Conservation (phyloP, 2,329 filamentous ascomycete species). For the Penicillium sp. region DNA sequence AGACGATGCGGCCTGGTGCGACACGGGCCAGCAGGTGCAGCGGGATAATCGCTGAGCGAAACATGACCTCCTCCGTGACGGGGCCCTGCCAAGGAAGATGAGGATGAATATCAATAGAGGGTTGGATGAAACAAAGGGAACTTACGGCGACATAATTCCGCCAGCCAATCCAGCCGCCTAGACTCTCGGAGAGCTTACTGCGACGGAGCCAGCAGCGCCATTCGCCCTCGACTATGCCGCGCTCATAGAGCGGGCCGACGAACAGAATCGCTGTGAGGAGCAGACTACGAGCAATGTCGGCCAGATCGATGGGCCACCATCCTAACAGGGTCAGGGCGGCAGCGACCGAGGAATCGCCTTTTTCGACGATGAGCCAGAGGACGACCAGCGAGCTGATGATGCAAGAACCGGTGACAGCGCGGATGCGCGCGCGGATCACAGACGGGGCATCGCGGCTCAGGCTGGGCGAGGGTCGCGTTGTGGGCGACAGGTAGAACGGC, state of each 20-base stretch:
- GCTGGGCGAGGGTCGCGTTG: conserved; percentile 73
- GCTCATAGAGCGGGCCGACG: conserved; percentile 77
- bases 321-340: conserved; percentile 69
- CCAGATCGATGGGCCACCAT: conserved; percentile 70
- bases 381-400: conserved; percentile 65
- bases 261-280: conserved; percentile 76
- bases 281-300: conserved; percentile 64
- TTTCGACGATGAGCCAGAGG: conserved; percentile 60
- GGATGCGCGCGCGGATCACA: conserved; percentile 82
- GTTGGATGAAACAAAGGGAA: conserved; percentile 19
- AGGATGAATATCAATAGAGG: conserved; percentile 11
- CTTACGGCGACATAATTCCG: conserved; percentile 82
- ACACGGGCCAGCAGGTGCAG: conserved; percentile 71
- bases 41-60: conserved; percentile 81
- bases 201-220: conserved; percentile 65
- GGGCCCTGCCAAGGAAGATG: conserved; percentile 59
- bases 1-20: conserved; percentile 60
- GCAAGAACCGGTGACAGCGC: conserved; percentile 75
- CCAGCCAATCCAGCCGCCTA: conserved; percentile 75
- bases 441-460: conserved; percentile 83
- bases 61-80: conserved; percentile 88
- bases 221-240: conserved; percentile 66
- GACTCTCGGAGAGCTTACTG: conserved; percentile 56
- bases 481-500: conserved; percentile 80
- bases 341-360: conserved; percentile 50